Base-by-base conservation (phyloP, 2,329 filamentous ascomycete genomes). In the Talaromyces piceae region DNA sequence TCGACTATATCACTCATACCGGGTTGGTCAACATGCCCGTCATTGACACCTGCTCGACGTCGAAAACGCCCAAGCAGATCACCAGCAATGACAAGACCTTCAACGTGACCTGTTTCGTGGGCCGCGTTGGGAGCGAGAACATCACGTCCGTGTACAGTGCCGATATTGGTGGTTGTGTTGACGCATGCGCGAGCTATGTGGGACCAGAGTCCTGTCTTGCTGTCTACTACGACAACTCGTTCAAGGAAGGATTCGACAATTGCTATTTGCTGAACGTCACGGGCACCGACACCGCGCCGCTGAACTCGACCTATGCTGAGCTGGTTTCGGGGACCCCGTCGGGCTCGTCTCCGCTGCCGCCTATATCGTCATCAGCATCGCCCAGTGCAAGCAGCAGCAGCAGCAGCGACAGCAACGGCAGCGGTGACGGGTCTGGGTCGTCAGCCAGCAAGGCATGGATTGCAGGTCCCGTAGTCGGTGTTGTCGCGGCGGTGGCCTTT, bases 211-310 rank as follows among this genome's bases (percentile, higher is more conserved):
- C 28, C 11, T 50, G 48, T 7, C 5, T 45, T 33, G 48, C 11
- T 3, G 48, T 50, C 22, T 45, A 22, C n/a, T 45, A 45, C 41
- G 48, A 50, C 28, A 50, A 50, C 39, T 45, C 41, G 8, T 50
- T 39, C 45, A 16, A 5, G 5, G 41, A 50, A 37, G 48, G 48
- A 16, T 50, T 45, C 22, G 41, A 50, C 3, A 50, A 50, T n/a
- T 50, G 48, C 41, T 50, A 50, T 20, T 37, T 50, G 23, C 13
- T 50, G 27, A 45, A 50, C 11, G 22, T 2, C 20, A 50, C 41
- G n/a, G 30, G 27, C 23, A 12, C n/a, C 8, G 7, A 33, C 5
- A n/a, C 7, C 1, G 12, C 8, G 25, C 28, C 28, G 12, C n/a
- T 30, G 2, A 45, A 50, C 16, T 50, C 41, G 20, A 50, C 48